Percentiles rank a stretch among this genome's conserved stretches.
Evolutionary conservation across 129 eudicot species (phyloP).

Genomic region (Heracleum sosnowskyi): DNA sequence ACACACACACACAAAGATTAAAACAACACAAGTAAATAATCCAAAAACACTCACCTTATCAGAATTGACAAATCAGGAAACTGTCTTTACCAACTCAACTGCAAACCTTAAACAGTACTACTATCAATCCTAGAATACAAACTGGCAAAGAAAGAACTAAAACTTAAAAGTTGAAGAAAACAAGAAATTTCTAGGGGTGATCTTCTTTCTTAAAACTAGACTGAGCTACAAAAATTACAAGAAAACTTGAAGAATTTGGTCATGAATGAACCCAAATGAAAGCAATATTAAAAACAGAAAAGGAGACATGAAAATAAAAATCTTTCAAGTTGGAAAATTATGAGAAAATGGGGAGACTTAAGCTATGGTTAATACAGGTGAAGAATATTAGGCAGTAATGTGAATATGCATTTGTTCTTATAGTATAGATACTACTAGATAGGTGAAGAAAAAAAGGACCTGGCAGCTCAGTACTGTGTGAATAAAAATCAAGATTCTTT

Average conservation of each 20-base stretch:
- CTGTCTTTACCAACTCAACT: not conserved
- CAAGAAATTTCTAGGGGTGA: not conserved
- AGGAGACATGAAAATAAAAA: conserved; percentile 51
- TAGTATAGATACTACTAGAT: not conserved
- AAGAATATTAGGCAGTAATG: not conserved
- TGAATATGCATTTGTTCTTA: conserved; percentile 5
- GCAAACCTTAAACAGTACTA: not conserved
- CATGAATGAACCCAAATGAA: conserved; percentile 67
- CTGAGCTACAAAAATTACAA: not conserved
- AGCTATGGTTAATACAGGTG: not conserved
- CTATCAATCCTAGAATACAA: not conserved
- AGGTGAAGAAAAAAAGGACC: not conserved
- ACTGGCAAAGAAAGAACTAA: not conserved
- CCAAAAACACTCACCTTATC: conserved; percentile 26
- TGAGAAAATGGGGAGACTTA: not conserved
- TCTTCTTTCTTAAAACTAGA: not conserved
- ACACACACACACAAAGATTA: not conserved
- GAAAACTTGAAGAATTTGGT: conserved; percentile 17
- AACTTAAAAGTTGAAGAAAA: not conserved
- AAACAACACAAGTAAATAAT: conserved; percentile 28
- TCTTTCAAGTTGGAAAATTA: conserved; percentile 12
- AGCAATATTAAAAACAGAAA: conserved; percentile 57
- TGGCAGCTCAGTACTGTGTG: not conserved
- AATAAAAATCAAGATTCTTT: not conserved
- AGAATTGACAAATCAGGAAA: conserved; percentile 22